A percentile compares a stretch with the other conserved stretches of the same genome.
phyloP scores from a whole-genome alignment of 75 land plant genomes.

The Cryptomeria japonica region DNA sequence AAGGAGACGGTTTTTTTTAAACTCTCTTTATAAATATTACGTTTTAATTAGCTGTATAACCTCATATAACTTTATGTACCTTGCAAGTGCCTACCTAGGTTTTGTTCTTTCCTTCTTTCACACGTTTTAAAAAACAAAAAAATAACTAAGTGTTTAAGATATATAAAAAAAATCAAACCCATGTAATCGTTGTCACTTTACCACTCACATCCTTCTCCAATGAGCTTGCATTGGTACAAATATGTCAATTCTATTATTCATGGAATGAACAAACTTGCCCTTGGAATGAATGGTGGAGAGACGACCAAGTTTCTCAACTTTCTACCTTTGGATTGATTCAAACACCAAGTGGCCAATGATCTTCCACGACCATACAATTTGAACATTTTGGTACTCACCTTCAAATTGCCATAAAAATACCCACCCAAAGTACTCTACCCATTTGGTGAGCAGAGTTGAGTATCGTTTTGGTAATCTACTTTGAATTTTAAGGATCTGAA shows the following conservation, averaged over 20 bases:
- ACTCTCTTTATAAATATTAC: too few relatives aligned
- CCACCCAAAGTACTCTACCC: neutral
- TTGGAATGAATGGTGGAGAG: neutral
- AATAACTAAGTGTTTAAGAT: too few relatives aligned
- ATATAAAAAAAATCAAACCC: too few relatives aligned
- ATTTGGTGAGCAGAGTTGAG: neutral
- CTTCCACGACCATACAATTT: neutral
- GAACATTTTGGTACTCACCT: neutral
- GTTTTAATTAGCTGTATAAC: too few relatives aligned
- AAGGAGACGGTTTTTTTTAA: too few relatives aligned
- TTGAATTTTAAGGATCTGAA: neutral
- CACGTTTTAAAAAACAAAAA: too few relatives aligned
- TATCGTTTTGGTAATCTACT: neutral
- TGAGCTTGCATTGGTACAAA: too few relatives aligned
- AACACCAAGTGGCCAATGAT: neutral
- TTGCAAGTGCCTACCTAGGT: too few relatives aligned
- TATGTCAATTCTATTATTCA: neutral
- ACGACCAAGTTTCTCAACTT: neutral
- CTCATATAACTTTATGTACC: too few relatives aligned
- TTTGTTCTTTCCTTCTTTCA: too few relatives aligned
- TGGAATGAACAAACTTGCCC: neutral
- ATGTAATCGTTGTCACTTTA: too few relatives aligned
- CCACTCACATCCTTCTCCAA: too few relatives aligned
- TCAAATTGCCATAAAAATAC: neutral
- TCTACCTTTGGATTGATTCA: constrained; percentile 3